These are phyloP conservation scores for Kodamaea kakaduensis DNA, from an alignment of 805 yeast genomes.

Conservation along the genomic window DNA sequence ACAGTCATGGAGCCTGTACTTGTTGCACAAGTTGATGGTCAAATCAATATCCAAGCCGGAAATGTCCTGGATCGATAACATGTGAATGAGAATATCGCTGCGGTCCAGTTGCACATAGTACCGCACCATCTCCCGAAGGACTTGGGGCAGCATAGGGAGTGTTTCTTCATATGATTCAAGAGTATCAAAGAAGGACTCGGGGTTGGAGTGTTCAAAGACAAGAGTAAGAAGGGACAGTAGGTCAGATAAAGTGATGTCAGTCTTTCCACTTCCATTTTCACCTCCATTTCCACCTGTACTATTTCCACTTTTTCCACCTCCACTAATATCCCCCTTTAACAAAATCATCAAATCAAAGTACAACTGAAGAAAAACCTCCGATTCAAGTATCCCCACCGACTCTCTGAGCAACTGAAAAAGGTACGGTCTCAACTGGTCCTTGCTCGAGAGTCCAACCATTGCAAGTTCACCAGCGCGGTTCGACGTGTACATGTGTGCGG, in stretches of 20 bases:
- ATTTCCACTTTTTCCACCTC: background rate
- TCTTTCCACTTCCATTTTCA: background rate
- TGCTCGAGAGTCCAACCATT: constrained; percentile 46
- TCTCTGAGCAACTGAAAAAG: constrained; percentile 56
- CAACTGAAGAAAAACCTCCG: constrained; percentile 9
- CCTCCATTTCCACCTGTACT: background rate
- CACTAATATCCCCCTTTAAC: background rate
- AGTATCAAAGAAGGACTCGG: constrained; percentile 44
- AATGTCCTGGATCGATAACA: constrained; percentile 67
- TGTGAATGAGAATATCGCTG: constrained; percentile 55
- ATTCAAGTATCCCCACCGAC: constrained; percentile 41
- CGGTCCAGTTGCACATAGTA: constrained; percentile 38
- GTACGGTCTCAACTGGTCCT: constrained; percentile 45
- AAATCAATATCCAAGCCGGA: constrained; percentile 71
- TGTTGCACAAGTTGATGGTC: constrained; percentile 58
- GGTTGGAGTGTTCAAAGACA: constrained; percentile 26
- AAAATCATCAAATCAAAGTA: constrained; percentile 16
- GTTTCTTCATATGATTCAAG: constrained; percentile 46
- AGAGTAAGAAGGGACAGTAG: constrained; percentile 16
- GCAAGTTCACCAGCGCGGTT: constrained; percentile 46
- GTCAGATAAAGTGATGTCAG: background rate
- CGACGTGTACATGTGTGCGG: constrained; percentile 45
- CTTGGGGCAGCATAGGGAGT: constrained; percentile 51
- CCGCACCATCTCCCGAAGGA: constrained; percentile 60
- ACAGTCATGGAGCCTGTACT: constrained; percentile 56